A percentile compares a stretch with the other conserved stretches of the same genome.
These are phyloP conservation scores for Populus hybrid DNA, from an alignment of 441 rosid genomes.

Conservation along the genomic window DNA sequence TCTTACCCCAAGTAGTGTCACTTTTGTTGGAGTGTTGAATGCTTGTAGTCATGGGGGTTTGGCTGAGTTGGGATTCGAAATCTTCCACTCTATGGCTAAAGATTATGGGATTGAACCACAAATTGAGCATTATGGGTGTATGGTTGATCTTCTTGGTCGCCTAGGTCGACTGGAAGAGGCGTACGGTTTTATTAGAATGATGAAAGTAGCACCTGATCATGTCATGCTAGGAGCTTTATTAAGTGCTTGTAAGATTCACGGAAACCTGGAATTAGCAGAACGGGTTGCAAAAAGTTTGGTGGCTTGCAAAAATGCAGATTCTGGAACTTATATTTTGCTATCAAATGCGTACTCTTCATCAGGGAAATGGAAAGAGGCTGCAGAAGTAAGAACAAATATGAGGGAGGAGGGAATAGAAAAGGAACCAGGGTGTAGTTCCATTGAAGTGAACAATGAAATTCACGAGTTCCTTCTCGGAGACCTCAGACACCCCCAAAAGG, in stretches of 20 bases:
- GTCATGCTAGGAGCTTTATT: slow-evolving; percentile 77
- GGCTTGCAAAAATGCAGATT: slow-evolving; percentile 53
- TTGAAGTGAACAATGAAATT: slow-evolving; percentile 54
- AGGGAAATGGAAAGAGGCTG: slow-evolving; percentile 45
- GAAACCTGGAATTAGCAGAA: slow-evolving; percentile 60
- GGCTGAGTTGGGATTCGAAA: slow-evolving; percentile 53
- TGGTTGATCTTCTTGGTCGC: slow-evolving; percentile 89
- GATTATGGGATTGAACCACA: slow-evolving; percentile 51
- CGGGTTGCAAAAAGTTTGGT: slow-evolving; percentile 44
- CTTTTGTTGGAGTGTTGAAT: slow-evolving; percentile 69
- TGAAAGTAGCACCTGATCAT: slow-evolving; percentile 52
- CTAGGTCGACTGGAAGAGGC: slow-evolving; percentile 68
- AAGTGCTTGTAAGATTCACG: slow-evolving; percentile 77
- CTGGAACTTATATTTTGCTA: slow-evolving; percentile 69
- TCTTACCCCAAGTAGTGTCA: slow-evolving; percentile 53
- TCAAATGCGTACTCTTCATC: slow-evolving; percentile 66
- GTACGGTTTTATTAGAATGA: slow-evolving; percentile 40
- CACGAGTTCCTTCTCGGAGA: slow-evolving; percentile 71
- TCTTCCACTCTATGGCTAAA: slow-evolving; percentile 46
- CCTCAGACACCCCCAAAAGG: slow-evolving; percentile 51
- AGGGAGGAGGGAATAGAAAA: slow-evolving; percentile 58
- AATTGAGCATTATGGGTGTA: slow-evolving; percentile 68
- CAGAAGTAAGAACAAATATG: slow-evolving; percentile 65
- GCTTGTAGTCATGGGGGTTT: slow-evolving; percentile 90
- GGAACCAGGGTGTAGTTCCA: slow-evolving; percentile 78